Conservation (phyloP, 306 rosid species). For the Rosa rugosa region DNA sequence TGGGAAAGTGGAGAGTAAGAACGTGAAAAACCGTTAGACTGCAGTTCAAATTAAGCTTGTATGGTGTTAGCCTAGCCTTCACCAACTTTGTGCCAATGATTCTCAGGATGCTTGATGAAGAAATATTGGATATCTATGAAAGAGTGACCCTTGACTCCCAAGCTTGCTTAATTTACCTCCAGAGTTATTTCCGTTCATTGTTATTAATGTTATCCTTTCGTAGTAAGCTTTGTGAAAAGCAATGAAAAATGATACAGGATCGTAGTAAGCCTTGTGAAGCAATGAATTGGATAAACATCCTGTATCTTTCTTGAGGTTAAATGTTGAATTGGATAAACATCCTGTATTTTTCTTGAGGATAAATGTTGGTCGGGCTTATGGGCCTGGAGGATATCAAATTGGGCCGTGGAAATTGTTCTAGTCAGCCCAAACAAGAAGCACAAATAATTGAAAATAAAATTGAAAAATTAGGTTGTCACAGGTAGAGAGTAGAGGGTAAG, state of each 20-base stretch:
- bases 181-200: too few relatives aligned
- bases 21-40: constrained; percentile 5
- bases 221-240: neutral
- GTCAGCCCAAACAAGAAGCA: neutral
- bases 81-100: neutral
- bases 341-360: too few relatives aligned
- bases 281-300: too few relatives aligned
- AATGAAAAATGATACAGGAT: neutral
- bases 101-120: neutral
- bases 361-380: too few relatives aligned
- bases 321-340: too few relatives aligned
- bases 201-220: too few relatives aligned
- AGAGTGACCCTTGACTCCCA: neutral
- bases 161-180: neutral
- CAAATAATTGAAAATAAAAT: neutral
- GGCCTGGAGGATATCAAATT: neutral
- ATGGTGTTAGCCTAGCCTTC: neutral
- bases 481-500: neutral
- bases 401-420: neutral
- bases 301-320: too few relatives aligned
- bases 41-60: neutral
- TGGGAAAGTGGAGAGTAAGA: constrained; percentile 37
- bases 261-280: too few relatives aligned
- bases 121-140: neutral
- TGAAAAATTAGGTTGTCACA: neutral